Percentiles rank a stretch among this genome's conserved stretches.
Evolutionary conservation across 148 eudicot species (phyloP).

Genomic region (Beta vulgaris): DNA sequence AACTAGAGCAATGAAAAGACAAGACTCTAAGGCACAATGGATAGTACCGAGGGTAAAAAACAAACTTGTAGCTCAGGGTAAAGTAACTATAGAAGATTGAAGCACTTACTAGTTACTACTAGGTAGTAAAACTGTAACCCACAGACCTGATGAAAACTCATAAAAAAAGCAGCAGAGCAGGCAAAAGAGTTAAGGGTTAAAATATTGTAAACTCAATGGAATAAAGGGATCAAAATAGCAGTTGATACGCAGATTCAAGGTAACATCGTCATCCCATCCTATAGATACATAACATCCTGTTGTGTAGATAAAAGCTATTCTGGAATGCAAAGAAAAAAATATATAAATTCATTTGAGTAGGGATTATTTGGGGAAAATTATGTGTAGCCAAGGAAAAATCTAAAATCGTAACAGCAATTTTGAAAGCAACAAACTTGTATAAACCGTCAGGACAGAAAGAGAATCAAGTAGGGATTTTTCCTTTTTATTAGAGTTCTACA

Average conservation of each 20-base stretch:
- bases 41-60: not conserved
- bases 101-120: not conserved
- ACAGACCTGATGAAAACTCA: not conserved
- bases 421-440: too few relatives aligned
- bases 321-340: not conserved
- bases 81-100: not conserved
- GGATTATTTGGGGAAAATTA: not conserved
- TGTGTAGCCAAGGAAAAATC: not conserved
- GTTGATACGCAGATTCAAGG: not conserved
- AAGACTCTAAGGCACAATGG: not conserved
- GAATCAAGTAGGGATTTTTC: too few relatives aligned
- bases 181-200: not conserved
- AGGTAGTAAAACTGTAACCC: not conserved
- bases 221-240: not conserved
- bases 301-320: not conserved
- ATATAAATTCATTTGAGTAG: not conserved
- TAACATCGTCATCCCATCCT: not conserved
- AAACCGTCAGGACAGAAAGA: too few relatives aligned
- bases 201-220: not conserved
- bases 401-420: not conserved
- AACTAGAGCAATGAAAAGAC: not conserved
- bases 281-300: not conserved
- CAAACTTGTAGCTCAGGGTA: not conserved
- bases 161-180: not conserved
- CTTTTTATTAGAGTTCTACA: too few relatives aligned